Evolutionary conservation across 768 basidiomycete species (phyloP).

Genomic region (Pleurotus eryngii): DNA sequence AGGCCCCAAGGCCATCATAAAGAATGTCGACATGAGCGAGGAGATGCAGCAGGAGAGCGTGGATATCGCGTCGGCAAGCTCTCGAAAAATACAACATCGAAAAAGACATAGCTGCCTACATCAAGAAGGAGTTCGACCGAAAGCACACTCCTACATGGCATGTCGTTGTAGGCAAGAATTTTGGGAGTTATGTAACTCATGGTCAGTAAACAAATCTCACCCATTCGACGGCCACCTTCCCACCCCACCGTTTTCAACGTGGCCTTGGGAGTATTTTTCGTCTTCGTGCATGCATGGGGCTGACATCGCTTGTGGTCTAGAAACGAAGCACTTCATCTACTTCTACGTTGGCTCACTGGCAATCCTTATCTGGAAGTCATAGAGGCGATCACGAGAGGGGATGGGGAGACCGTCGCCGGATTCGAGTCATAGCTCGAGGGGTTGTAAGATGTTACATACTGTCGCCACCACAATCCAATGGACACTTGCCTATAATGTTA

Average conservation of each 20-base stretch:
- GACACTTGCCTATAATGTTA: neutral
- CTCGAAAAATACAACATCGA: constrained; percentile 92
- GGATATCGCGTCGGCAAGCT: constrained; percentile 76
- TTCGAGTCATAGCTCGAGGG: neutral
- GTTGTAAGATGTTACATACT: neutral
- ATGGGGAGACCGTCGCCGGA: neutral
- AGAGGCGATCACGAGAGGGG: constrained; percentile 19
- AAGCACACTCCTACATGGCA: constrained; percentile 95
- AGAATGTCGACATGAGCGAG: constrained; percentile 95
- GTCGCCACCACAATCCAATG: neutral
- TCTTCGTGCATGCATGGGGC: constrained; percentile 4
- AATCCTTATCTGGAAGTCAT: constrained; percentile 95
- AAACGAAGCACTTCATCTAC: constrained; percentile 99
- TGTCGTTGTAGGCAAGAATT: constrained; percentile 98
- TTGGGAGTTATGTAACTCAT: constrained; percentile 97
- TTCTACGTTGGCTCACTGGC: constrained; percentile 93
- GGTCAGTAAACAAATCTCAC: constrained; percentile 51
- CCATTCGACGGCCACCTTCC: constrained; percentile 3
- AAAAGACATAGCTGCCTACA: constrained; percentile 96
- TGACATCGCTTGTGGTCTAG: constrained; percentile 36
- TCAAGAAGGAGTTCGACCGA: constrained; percentile 98
- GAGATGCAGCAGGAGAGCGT: constrained; percentile 96
- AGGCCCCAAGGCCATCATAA: constrained; percentile 84
- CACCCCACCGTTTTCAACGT: constrained; percentile 9
- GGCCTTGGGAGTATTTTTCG: constrained; percentile 9